Evolutionary conservation across 75 land plant genomes (phyloP), one percentile per base, ranked within the genome.

Genomic region (Chamaecyparis obtusa): DNA sequence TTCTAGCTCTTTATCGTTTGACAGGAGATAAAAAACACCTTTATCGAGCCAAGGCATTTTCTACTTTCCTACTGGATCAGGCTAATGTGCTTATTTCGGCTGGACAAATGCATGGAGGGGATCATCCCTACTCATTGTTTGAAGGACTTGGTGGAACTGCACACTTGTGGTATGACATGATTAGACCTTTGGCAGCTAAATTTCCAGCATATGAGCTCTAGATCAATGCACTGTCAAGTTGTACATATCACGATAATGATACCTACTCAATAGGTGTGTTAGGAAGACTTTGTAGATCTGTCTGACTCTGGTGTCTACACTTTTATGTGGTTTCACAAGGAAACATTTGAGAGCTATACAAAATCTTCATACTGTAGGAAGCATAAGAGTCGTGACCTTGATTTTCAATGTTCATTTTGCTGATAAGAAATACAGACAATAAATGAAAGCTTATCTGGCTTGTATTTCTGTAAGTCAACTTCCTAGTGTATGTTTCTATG

Each of bases 161-260:
- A 35, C 87, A 92, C 87, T 95, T 96, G 75, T 93, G 93, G 86
- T 81, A 96, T 19, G 98, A 97, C 90, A 91, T 96, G 92, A 84
- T 83, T 72, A 85, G 90, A 21, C 99, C 98, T 8, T 77, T 87
- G 60, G 82, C 85, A 24, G 93, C 98, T 16, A 90, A 92, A 86
- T 97, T 97, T 79, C 99, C 99, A n/a, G 98, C 90, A 79, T 97
- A 95, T 86, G 99, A 97, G 87, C 88, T 97, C 30, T 96, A 90
- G 60, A 37, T 2, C 7, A 46, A 46, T 43, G 49, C 10, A 9
- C 14, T 81, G 1, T 81, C 83, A 13, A 0, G 7, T 81, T 27
- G 83, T 81, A 46, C 32, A 43, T 80, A 16, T 80, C 83, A 36
- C 41, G 24, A 24, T 43, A 43, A 80, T 19, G 7, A 41, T 80